Evolutionary conservation across 306 rosid genomes (phyloP), one percentile per base, ranked within the genome.

Genomic region (Medicago lupulina): DNA sequence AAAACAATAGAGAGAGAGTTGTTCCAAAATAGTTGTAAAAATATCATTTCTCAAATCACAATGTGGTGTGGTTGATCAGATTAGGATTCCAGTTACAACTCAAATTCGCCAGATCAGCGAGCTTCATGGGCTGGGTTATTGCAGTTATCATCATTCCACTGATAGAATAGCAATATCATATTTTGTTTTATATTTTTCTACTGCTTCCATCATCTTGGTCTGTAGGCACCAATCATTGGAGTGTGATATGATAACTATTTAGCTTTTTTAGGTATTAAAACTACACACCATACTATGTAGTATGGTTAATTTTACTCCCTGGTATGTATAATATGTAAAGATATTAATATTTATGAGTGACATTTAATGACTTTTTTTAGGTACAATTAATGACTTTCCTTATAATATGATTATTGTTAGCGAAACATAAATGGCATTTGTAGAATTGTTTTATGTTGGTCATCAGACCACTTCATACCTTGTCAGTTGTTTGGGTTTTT

Each of bases 401-500:
- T 49, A 40, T 66, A 54, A 50, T 47, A 38, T 47, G 71, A 9
- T 49, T 17, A 12, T 73, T 74, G 31, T 13, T 43, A n/a, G 47
- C 67, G 21, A 54, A 47, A 47, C 17, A 67, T 13, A 43, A 79
- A 41, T 36, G 68, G 40, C 28, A 61, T 21, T 68, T 61, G 46
- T 10, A 70, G 74, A n/a, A 61, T 69, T 70, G 7, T 58, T 70
- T 53, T 70, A 55, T 83, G 64, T 44, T 12, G 18, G 75, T 9
- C 39, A 46, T 60, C 70, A 74, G 59, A 67, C 1, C 0, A 28
- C 67, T 75, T 64, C 50, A 53, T 46, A 21, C 19, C 3, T 63
- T 57, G 67, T 41, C 69, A 46, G 19, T 65, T 79, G 54, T 70
- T 75, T 76, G 70, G 34, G 57, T 73, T 62, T 59, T 64, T 40